phyloP scores from a whole-genome alignment of 1,284 basidiomycete genomes.

The Chalciporus sp. region DNA sequence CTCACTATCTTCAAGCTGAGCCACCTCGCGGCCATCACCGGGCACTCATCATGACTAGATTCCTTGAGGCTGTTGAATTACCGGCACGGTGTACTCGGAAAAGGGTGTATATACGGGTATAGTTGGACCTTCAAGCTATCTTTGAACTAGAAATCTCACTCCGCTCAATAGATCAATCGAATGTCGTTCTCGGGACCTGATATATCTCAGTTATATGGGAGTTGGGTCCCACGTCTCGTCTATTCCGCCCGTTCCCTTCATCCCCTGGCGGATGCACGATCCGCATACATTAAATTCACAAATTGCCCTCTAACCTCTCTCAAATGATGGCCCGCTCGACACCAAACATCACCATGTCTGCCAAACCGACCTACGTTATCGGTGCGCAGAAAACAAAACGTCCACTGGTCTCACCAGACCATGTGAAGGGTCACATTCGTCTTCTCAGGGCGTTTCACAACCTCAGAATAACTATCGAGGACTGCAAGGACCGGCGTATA shows the following conservation, averaged over 20 bases:
- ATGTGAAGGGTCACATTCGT: conserved; percentile 34
- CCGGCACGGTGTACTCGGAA: not conserved
- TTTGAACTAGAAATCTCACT: not conserved
- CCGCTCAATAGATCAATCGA: not conserved
- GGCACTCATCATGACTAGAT: not conserved
- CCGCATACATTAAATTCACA: not conserved
- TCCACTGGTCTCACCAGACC: conserved; percentile 26
- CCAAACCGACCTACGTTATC: conserved; percentile 15
- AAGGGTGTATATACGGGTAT: not conserved
- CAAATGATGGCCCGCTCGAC: conserved; percentile 5
- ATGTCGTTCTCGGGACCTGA: conserved; percentile 2
- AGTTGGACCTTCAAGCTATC: not conserved
- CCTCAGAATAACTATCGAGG: conserved; percentile 28
- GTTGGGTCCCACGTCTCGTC: conserved; percentile 4
- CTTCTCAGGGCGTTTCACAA: conserved; percentile 32
- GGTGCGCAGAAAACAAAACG: conserved; percentile 16
- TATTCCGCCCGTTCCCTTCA: not conserved
- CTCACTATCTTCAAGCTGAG: too few relatives aligned
- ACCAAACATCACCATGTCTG: not conserved
- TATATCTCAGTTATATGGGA: conserved; percentile 7
- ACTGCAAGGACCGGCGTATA: conserved; percentile 29
- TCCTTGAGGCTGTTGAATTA: not conserved
- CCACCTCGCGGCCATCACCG: too few relatives aligned
- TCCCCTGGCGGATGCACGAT: not conserved
- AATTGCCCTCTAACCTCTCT: not conserved